Conservation (phyloP, 1,284 basidiomycete species). For the Ceratobasidium sp. region DNA sequence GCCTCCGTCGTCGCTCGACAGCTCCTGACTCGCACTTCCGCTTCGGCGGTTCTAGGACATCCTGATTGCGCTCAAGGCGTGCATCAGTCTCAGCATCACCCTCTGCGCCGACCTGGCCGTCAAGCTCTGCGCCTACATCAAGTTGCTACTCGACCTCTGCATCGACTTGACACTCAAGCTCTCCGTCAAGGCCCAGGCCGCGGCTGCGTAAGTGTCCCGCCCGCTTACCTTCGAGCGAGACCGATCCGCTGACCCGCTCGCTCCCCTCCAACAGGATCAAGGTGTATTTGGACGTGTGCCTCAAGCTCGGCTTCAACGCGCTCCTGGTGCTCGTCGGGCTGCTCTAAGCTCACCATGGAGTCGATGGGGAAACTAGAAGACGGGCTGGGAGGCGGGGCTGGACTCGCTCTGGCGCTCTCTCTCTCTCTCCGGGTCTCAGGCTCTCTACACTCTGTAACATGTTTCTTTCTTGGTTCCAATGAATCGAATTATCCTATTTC, state of each 20-base stretch:
- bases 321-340: conserved; percentile 22
- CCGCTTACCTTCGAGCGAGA: neutral
- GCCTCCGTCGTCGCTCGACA: neutral
- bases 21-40: neutral
- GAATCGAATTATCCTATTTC: too few species aligned
- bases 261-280: neutral
- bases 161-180: neutral
- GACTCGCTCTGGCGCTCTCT: neutral
- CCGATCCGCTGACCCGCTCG: neutral
- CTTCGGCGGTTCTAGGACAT: neutral
- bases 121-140: neutral
- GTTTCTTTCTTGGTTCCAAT: neutral
- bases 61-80: neutral
- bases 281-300: neutral
- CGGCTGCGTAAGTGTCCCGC: conserved; percentile 22
- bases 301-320: conserved; percentile 5
- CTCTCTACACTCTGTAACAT: neutral
- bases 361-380: neutral
- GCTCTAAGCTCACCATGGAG: neutral
- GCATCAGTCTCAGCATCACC: neutral
- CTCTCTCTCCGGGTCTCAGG: neutral
- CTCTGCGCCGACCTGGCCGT: neutral
- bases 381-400: neutral
- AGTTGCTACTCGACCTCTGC: neutral
- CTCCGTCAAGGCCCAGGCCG: neutral